These are phyloP conservation scores for Rhododendron molle DNA, from an alignment of 148 eudicot genomes.

Conservation along the genomic window DNA sequence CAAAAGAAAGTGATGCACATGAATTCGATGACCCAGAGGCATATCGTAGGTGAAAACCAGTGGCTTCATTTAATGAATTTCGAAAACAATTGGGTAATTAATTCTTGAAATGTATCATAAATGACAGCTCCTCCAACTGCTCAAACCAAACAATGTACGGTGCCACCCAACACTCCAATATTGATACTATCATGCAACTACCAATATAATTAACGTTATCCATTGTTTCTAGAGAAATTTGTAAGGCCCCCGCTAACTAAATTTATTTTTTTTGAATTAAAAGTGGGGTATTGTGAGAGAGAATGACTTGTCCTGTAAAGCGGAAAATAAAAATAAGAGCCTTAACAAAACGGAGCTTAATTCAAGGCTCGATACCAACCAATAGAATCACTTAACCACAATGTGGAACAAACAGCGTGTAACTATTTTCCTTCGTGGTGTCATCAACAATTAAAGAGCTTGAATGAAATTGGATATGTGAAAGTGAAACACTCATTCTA, in stretches of 20 bases:
- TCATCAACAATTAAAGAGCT: too few species aligned
- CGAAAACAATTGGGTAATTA: background rate
- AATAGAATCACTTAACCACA: background rate
- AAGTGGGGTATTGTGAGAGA: too few species aligned
- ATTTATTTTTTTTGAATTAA: too few species aligned
- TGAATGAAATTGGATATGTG: too few species aligned
- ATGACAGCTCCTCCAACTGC: background rate
- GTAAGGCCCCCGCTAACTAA: background rate
- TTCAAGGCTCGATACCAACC: background rate
- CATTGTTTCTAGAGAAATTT: background rate
- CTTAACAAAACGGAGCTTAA: background rate
- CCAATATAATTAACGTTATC: background rate
- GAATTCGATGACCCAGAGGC: background rate
- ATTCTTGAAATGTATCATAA: background rate
- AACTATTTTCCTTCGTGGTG: background rate
- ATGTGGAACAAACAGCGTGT: background rate
- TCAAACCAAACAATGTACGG: background rate
- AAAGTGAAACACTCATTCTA: too few species aligned
- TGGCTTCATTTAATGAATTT: background rate
- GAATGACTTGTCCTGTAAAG: too few species aligned
- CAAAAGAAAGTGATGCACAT: background rate
- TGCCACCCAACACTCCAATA: background rate
- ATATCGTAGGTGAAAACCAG: background rate
- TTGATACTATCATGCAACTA: background rate
- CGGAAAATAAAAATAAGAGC: too few species aligned